Percentiles rank a stretch among this genome's conserved stretches.
These are phyloP conservation scores for Malassezia caprae DNA, from an alignment of 1,284 basidiomycete genomes.

Conservation along the genomic window DNA sequence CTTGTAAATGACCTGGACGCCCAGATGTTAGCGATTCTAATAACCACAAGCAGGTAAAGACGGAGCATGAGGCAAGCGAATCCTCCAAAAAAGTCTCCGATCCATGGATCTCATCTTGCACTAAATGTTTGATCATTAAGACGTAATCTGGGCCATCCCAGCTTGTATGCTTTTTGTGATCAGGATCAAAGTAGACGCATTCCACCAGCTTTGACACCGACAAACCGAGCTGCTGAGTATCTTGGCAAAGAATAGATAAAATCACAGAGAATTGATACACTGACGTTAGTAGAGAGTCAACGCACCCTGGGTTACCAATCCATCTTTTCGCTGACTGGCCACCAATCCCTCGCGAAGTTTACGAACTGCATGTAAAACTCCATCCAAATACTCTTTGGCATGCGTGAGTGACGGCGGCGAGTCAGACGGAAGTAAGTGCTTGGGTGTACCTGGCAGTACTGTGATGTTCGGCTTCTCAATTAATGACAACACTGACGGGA, in stretches of 20 bases:
- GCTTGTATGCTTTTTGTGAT: not conserved
- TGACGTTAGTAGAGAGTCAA: not conserved
- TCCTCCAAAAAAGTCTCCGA: not conserved
- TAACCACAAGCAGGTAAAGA: conserved; percentile 10
- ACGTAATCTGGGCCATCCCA: not conserved
- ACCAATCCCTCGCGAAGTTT: conserved; percentile 16
- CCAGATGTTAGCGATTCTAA: conserved; percentile 3
- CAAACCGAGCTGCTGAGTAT: not conserved
- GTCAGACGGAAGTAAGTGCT: not conserved
- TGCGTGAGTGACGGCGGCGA: no score
- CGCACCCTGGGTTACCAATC: conserved; percentile 7
- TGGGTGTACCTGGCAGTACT: not conserved
- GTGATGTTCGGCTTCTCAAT: not conserved
- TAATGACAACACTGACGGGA: not conserved
- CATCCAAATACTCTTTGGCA: not conserved
- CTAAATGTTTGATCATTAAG: not conserved
- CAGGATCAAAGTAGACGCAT: conserved; percentile 4
- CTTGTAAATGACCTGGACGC: conserved; percentile 4
- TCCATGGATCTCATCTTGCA: not conserved
- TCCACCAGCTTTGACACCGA: conserved; percentile 1
- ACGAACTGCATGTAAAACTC: conserved; percentile 3
- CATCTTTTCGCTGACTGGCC: conserved; percentile 5
- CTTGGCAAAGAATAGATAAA: not conserved
- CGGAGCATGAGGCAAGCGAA: not conserved
- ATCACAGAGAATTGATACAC: conserved; percentile 14